Conservation (phyloP, 2,329 filamentous ascomycete genomes). For the Scleromitrula shiraiana region DNA sequence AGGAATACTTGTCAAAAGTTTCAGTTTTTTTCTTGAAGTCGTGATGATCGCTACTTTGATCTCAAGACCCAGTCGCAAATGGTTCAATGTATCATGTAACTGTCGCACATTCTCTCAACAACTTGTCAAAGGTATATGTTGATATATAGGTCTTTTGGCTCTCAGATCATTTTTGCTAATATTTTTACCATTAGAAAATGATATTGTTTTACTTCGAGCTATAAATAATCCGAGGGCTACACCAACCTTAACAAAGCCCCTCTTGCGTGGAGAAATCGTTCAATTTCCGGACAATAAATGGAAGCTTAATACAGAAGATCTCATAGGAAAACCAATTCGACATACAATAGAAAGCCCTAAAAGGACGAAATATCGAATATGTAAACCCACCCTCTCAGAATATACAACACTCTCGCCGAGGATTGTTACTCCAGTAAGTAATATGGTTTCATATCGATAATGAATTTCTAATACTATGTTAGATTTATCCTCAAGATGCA, state of each 20-base stretch:
- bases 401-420: slow-evolving; percentile 62
- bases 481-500: slow-evolving; percentile 70
- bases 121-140: slow-evolving; percentile 1
- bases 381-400: slow-evolving; percentile 61
- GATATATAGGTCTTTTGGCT: too few relatives aligned
- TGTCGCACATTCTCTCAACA: not conserved
- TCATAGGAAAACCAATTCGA: slow-evolving; percentile 26
- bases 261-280: slow-evolving; percentile 29
- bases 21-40: too few relatives aligned
- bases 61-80: not conserved
- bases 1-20: too few relatives aligned
- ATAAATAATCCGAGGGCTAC: slow-evolving; percentile 8
- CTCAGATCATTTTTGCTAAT: not conserved
- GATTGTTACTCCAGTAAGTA: slow-evolving; percentile 64
- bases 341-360: slow-evolving; percentile 17
- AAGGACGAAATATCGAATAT: slow-evolving; percentile 33
- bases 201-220: slow-evolving; percentile 26
- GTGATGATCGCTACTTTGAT: too few relatives aligned
- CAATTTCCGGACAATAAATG: slow-evolving; percentile 2
- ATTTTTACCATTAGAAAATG: slow-evolving; percentile 8
- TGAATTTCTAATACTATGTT: slow-evolving; percentile 9
- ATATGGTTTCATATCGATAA: not conserved
- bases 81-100: not conserved
- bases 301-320: slow-evolving; percentile 32
- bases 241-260: slow-evolving; percentile 34